These are phyloP conservation scores for Hymenoscyphus albidus DNA, from an alignment of 2,329 filamentous ascomycete species.

Conservation along the genomic window DNA sequence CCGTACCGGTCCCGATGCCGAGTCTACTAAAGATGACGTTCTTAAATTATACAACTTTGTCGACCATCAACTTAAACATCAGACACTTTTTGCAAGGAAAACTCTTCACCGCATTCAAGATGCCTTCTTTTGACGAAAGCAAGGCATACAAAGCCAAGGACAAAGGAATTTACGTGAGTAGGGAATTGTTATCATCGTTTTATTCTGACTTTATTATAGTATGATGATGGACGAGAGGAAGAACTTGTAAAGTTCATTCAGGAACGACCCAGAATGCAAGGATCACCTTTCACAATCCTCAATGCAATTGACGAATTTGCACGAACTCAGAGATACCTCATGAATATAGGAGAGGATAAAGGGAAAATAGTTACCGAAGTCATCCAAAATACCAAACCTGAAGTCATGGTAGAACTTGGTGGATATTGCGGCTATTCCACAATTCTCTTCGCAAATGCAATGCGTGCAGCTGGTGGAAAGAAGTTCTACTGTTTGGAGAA, in stretches of 20 bases:
- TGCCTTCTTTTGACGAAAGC: not conserved
- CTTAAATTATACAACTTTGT: too few relatives aligned
- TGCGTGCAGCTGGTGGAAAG: conserved; percentile 59
- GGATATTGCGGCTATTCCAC: conserved; percentile 81
- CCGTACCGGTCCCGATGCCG: too few relatives aligned
- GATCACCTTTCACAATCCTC: conserved; percentile 60
- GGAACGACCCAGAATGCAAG: conserved; percentile 56
- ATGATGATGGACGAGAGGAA: conserved; percentile 70
- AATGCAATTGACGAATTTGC: conserved; percentile 68
- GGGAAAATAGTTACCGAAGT: conserved; percentile 66
- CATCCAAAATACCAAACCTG: conserved; percentile 62
- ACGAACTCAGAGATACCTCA: conserved; percentile 64
- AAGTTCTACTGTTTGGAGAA: conserved; percentile 69
- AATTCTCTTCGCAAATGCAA: conserved; percentile 67
- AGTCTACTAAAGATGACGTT: too few relatives aligned
- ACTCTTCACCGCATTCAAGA: not conserved
- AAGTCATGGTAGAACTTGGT: conserved; percentile 72
- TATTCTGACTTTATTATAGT: conserved; percentile 35
- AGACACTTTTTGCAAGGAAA: not conserved
- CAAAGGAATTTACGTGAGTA: not conserved
- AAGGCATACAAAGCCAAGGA: conserved; percentile 1
- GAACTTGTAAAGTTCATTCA: conserved; percentile 69
- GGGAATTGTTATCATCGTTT: not conserved
- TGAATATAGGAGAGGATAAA: conserved; percentile 77
- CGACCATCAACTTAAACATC: too few relatives aligned